Evolutionary conservation across 225 moss, liverwort and hornwort species (phyloP).

Genomic region (Bryoerythrophyllum caledonicum): DNA sequence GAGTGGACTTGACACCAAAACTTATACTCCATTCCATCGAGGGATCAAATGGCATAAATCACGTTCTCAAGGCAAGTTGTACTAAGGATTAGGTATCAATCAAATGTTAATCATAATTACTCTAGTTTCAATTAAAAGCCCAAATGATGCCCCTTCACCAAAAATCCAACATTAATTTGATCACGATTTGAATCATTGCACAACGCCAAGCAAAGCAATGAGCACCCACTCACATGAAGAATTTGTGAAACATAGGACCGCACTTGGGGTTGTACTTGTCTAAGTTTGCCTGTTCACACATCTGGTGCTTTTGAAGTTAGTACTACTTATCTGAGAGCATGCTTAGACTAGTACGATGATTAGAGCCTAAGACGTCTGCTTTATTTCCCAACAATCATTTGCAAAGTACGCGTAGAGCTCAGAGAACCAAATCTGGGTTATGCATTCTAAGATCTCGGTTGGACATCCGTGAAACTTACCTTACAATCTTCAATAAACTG

Average conservation of each 20-base stretch:
- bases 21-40: background rate
- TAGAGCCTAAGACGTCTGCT: background rate
- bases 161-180: background rate
- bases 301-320: background rate
- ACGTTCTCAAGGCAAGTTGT: background rate
- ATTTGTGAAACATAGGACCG: background rate
- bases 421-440: background rate
- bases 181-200: background rate
- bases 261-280: background rate
- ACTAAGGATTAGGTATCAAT: background rate
- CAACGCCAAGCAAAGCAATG: background rate
- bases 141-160: background rate
- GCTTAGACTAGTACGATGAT: background rate
- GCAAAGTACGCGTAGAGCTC: background rate
- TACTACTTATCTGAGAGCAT: background rate
- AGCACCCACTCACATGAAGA: slow-evolving; percentile 6
- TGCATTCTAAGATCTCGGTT: background rate
- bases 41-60: background rate
- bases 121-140: background rate
- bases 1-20: background rate
- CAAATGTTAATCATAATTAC: too few species aligned
- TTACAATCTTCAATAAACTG: background rate
- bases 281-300: background rate
- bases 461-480: background rate
- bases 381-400: background rate